Evolutionary conservation across 306 rosid species (phyloP), one percentile per base, ranked within the genome.

Genomic region (Lathyrus aphaca): DNA sequence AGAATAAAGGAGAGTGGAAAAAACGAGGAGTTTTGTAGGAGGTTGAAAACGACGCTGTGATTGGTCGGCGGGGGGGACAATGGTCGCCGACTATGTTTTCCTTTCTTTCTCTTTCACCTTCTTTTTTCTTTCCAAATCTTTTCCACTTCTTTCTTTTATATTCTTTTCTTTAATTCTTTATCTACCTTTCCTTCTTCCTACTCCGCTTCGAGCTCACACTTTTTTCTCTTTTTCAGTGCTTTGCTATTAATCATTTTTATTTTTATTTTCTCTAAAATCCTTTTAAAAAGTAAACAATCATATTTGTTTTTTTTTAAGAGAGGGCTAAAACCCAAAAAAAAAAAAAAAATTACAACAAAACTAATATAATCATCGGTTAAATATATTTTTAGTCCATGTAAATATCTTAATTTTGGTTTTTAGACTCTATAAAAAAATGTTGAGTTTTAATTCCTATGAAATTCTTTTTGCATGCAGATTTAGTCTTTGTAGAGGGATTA

Each of bases 11-110:
- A 75, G 35, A 38, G 40, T 29, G n/a, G 30, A 21, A 25, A 9
- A 51, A 16, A 10, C 18, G 55, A 17, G 13, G 37, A 23, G 6
- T 27, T 35, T 57, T 57, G 1, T 23, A 17, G 23, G 72, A 18
- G 66, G 13, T n/a, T 56, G 86, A 86, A 85, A 83, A 61, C 46
- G 90, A 82, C 72, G 82, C 48, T 68, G 69, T 77, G 80, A 87
- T 71, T 89, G 96, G 93, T 87, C 97, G 96, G 97, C 89, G 82
- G 71, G 25, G 81, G 76, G 50, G 50, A 85, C 81, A 80, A 3
- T 39, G 45, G 86, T 75, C 97, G 91, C 96, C 96, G 96, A 88
- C 97, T 77, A 50, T 35, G 39, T 10, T 35, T 35, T 35, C 3
- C 39, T 35, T 79, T 29, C 69, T 73, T 77, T 73, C 80, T 74